phyloP scores from a whole-genome alignment of 352 stramenopile species.

The Nothophytophthora sp. region DNA sequence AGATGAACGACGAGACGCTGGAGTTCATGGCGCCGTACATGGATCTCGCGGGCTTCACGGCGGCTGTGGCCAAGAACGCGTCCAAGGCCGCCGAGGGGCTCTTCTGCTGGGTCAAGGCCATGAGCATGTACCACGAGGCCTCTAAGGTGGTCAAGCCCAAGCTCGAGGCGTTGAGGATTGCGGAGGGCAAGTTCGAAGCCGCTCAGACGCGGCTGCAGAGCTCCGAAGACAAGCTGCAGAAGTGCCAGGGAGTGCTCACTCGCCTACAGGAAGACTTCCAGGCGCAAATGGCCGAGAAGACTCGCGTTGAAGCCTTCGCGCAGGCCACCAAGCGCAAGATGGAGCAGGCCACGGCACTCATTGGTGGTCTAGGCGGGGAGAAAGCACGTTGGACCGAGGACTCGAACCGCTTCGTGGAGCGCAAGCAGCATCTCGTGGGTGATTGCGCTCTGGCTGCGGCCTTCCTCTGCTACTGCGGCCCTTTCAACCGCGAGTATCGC shows the following conservation, averaged over 20 bases:
- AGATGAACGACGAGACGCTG: slow-evolving; percentile 93
- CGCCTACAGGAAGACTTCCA: slow-evolving; percentile 88
- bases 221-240: slow-evolving; percentile 70
- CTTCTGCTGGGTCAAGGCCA: slow-evolving; percentile 90
- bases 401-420: slow-evolving; percentile 84
- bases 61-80: slow-evolving; percentile 82
- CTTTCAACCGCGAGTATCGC: slow-evolving; percentile 90
- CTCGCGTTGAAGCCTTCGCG: slow-evolving; percentile 85
- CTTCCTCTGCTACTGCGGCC: slow-evolving; percentile 90
- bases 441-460: slow-evolving; percentile 86
- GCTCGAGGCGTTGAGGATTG: slow-evolving; percentile 88
- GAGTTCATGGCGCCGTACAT: slow-evolving; percentile 93
- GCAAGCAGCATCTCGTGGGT: slow-evolving; percentile 80
- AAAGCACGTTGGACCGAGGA: slow-evolving; percentile 89
- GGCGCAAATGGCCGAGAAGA: slow-evolving; percentile 87
- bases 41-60: slow-evolving; percentile 83
- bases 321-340: slow-evolving; percentile 86
- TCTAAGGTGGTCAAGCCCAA: slow-evolving; percentile 95
- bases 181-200: slow-evolving; percentile 86
- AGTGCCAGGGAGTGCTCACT: slow-evolving; percentile 65
- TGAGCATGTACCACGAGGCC: slow-evolving; percentile 92
- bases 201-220: slow-evolving; percentile 73
- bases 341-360: slow-evolving; percentile 89
- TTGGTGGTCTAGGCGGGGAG: slow-evolving; percentile 85
- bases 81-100: slow-evolving; percentile 90